Base-by-base conservation (phyloP, 2,329 filamentous ascomycete genomes). In the Ophiostoma populinum region DNA sequence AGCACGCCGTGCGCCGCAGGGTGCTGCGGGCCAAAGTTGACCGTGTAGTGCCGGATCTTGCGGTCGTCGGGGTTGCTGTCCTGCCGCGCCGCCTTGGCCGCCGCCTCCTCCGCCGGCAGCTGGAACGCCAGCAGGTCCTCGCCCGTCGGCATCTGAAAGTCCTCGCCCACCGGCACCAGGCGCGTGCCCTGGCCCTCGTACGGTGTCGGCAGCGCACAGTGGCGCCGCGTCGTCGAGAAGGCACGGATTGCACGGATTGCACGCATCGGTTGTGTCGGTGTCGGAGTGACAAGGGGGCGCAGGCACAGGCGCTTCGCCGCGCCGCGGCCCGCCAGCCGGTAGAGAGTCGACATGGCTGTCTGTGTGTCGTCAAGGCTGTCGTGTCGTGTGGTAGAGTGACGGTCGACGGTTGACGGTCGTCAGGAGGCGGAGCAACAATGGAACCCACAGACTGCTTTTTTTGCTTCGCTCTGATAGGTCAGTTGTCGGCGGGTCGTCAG, bases 21-120 rank as follows among this genome's bases (percentile, higher is more conserved):
- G 67, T 98, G 90, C 68, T 98, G 90, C 45, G 90, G 90, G 38
- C 90, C 90, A 51, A 98, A 98, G 68, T 98, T 98, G 65, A 98
- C 87, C 6, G 90, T 98, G 64, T 98, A 98, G 63, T 98, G 90
- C 47, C 90, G 76, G 55, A 98, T 80, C 70, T 94, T 95, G 58
- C 87, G 78, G 59, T 61, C 56, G 43, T 54, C 56, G 42, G 70
- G 55, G 39, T 57, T 61, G 47, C 58, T 61, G 45, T 67, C 62
- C 46, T 54, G 53, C 43, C 55, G 51, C 49, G 62, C 59, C 7
- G 24, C 32, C 47, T 67, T 59, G 29, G 17, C 18, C 44, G 49
- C 47, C 42, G 57, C 55, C 38, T 57, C 53, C 18, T 37, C 34
- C 16, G 40, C 13, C 13, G 37, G 29, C 18, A 36, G 11, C 33